Evolutionary conservation across 805 yeast genomes (phyloP).

Genomic region (Starmerella stellata): DNA sequence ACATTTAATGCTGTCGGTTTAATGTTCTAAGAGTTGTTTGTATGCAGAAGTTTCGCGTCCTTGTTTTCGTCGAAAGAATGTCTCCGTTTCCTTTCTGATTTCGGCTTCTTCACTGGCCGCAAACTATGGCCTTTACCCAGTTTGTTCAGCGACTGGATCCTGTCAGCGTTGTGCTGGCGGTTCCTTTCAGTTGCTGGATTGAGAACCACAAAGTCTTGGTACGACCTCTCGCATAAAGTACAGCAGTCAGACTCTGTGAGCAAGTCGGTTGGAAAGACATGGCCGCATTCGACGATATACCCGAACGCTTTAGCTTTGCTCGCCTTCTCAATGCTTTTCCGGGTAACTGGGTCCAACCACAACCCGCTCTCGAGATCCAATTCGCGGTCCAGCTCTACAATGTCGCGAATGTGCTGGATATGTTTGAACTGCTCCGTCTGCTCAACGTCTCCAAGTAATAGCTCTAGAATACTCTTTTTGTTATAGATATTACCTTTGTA

Average conservation of each 20-base stretch:
- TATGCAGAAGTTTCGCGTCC: background rate
- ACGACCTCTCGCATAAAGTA: constrained; percentile 24
- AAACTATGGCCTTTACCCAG: constrained; percentile 26
- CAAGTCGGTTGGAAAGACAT: constrained; percentile 14
- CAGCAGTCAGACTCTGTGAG: constrained; percentile 15
- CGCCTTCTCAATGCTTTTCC: constrained; percentile 22
- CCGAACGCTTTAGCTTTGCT: constrained; percentile 25
- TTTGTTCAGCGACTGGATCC: constrained; percentile 17
- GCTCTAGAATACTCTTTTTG: constrained; percentile 44
- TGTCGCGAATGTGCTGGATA: constrained; percentile 28
- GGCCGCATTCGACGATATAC: constrained; percentile 29
- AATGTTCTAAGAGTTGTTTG: background rate
- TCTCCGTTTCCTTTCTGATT: constrained; percentile 1
- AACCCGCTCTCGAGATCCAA: constrained; percentile 8
- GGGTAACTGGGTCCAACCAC: constrained; percentile 28
- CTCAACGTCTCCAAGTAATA: constrained; percentile 28
- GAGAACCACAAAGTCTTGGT: constrained; percentile 23
- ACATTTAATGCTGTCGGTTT: no score
- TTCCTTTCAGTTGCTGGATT: constrained; percentile 23
- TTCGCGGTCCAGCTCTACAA: constrained; percentile 28
- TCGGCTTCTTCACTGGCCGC: constrained; percentile 4
- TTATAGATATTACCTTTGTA: constrained; percentile 46
- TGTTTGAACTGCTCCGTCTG: constrained; percentile 15
- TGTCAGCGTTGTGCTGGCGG: constrained; percentile 11
- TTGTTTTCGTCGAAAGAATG: background rate